Evolutionary conservation across 371 early-diverging fungal species (phyloP).

Genomic region (Fennellomyces sp.): DNA sequence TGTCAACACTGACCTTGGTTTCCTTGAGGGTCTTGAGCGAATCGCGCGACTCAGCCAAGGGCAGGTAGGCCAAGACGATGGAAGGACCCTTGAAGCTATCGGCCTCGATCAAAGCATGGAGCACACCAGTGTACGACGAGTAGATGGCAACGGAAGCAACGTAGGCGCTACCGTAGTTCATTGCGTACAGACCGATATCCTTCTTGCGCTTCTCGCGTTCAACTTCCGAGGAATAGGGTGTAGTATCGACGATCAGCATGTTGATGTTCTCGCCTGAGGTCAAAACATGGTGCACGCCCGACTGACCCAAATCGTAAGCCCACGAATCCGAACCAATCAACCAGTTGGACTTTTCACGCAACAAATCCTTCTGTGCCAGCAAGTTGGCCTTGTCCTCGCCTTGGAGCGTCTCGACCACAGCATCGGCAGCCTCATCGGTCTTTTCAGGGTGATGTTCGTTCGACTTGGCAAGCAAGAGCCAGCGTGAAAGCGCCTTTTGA

Average conservation of each 20-base stretch:
- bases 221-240: conserved; percentile 63
- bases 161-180: conserved; percentile 88
- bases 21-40: conserved; percentile 80
- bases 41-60: conserved; percentile 39
- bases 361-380: conserved; percentile 39
- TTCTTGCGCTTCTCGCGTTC: conserved; percentile 82
- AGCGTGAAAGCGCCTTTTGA: conserved; percentile 63
- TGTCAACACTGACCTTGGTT: conserved; percentile 88
- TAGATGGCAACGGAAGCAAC: conserved; percentile 91
- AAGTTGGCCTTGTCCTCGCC: conserved; percentile 35
- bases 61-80: conserved; percentile 85
- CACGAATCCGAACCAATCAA: conserved; percentile 86
- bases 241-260: conserved; percentile 85
- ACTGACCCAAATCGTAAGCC: conserved; percentile 85
- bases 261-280: conserved; percentile 85
- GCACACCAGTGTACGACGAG: conserved; percentile 84
- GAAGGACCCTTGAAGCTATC: conserved; percentile 90
- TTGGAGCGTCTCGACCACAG: conserved; percentile 36
- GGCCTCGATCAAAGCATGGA: conserved; percentile 88
- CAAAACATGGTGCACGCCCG: conserved; percentile 90
- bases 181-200: conserved; percentile 92
- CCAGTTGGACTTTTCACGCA: conserved; percentile 78
- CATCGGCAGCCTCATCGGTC: conserved; percentile 36
- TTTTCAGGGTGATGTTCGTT: conserved; percentile 51
- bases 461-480: conserved; percentile 69